Evolutionary conservation across 192 early-diverging fungal species (phyloP), one percentile per base, ranked within the genome.

Genomic region (Hyaloraphidium curvatum): DNA sequence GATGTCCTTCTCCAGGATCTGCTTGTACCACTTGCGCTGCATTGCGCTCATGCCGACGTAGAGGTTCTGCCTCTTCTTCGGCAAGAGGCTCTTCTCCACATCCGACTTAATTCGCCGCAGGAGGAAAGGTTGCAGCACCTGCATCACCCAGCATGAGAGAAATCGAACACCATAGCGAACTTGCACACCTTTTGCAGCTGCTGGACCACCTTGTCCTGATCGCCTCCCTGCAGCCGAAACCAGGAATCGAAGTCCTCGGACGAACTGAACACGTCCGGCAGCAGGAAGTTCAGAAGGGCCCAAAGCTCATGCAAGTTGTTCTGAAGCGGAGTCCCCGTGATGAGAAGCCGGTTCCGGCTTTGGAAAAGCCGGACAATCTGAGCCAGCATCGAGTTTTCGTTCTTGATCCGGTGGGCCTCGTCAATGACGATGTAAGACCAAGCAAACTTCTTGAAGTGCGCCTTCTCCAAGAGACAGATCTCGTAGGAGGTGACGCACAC

Each of bases 231-330:
- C 23, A 59, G 63, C 51, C 79, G 66, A 64, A 98, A 94, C 94
- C 94, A 98, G 31, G 80, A 69, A 60, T 94, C 87, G 66, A 98
- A 98, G 39, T 87, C 89, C 23, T 89, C 88, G 0, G 88, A 76
- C 1, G 84, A 87, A 55, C 81, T 82, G 72, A 98, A 95, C 23
- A 98, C 84, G 60, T 98, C 94, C 2, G 94, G 94, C 26, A 98
- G 66, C 62, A 98, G 63, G 60, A 98, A 98, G 65, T 98, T 95
- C 5, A 98, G 74, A 54, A 98, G 67, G 14, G 91, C 89, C 94
- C 94, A 98, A n/a, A 98, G 73, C 66, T 98, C 94, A 59, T 94
- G 89, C 9, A 97, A 70, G 53, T 95, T 91, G 76, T 98, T 98
- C 61, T 71, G 39, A 9, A 62, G 59, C 22, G 16, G 21, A 0